Evolutionary conservation across 2,329 filamentous ascomycete species (phyloP), one percentile per base, ranked within the genome.

Genomic region (Botryotinia convoluta): DNA sequence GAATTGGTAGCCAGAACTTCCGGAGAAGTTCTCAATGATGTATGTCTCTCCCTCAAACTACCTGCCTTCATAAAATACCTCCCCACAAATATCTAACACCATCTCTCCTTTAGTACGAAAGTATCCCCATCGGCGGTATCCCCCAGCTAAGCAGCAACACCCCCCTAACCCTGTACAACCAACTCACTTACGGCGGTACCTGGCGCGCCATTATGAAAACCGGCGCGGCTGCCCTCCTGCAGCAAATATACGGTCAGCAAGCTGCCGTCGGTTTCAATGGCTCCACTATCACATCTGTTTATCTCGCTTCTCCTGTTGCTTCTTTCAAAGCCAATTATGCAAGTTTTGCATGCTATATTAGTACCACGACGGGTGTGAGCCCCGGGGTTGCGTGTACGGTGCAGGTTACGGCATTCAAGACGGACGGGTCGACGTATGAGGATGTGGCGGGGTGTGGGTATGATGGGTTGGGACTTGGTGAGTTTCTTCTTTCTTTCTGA

Each of bases 21-120:
- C 20, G 59, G 59, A n/a, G 59, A 61, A 61, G 59, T 61, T 26
- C 59, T 61, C 37, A 61, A 35, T 37, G 59, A 61, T 61, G 59
- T 61, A 37, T 32, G 32, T 26, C 10, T 1, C 32, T 35, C 12
- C 20, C 20, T 14, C 18, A 61, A 37, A 37, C 2, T 35, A 26
- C 7, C 35, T 37, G 20, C 59, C 3, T 6, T 61, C 20, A 7
- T 8, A 16, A 3, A 5, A 26, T 39, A 26, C 9, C 22, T 39
- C 4, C 20, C 44, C 20, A 9, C 3, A 45, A 8, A 45, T 45
- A 9, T 1, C 35, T 61, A 61, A n/a, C 35, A 26, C 5, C 20
- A 18, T 60, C 16, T 22, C 18, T 4, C 18, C 18, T 5, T 10
- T 16, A 54, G 64, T 68, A 32, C 35, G 44, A 68, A 39, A 3